Base-by-base conservation (phyloP, 441 rosid genomes). In the Macaranga tanarius region DNA sequence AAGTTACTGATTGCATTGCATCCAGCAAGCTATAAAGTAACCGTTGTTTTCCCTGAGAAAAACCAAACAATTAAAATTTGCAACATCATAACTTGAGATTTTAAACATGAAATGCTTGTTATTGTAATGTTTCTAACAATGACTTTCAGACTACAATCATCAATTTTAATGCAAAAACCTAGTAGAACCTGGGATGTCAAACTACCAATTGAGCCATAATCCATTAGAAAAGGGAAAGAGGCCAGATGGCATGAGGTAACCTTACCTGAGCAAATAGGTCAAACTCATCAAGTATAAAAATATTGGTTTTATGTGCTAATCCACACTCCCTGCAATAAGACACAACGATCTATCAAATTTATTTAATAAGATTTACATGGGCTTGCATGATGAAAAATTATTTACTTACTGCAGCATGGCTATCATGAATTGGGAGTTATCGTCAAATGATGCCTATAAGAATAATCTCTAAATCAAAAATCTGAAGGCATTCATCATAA, bases 221-320 rank as follows among this genome's bases (percentile, higher is more conserved):
- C 38, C 38, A 63, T 56, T 45, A 13, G 28, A 55, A 44, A 65
- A 54, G 7, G 61, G 22, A 22, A 38, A 34, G 7, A 34, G 38
- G 38, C 38, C 38, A 34, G 6, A 52, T 20, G 63, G 60, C 40
- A 67, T 19, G 54, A 20, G 50, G 56, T 22, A 65, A 26, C 78
- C 75, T 84, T 84, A 87, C 99, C 97, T 91, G 99, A 71, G 95
- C 90, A 84, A 95, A 92, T 80, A 83, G 84, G 79, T 93, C 98
- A 81, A 93, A 95, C 79, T 95, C 98, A 77, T 90, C 90, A 76
- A 95, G 92, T 73, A 82, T 86, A 81, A 95, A 95, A 73, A 89
- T 86, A 47, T 91, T 81, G 26, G 99, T 93, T 83, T 90, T 95
- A 83, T 95, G 98, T 17, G 98, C 95, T 76, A 93, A 82, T 78